Base-by-base conservation (phyloP, 768 basidiomycete genomes). In the Auriculariales sp. region DNA sequence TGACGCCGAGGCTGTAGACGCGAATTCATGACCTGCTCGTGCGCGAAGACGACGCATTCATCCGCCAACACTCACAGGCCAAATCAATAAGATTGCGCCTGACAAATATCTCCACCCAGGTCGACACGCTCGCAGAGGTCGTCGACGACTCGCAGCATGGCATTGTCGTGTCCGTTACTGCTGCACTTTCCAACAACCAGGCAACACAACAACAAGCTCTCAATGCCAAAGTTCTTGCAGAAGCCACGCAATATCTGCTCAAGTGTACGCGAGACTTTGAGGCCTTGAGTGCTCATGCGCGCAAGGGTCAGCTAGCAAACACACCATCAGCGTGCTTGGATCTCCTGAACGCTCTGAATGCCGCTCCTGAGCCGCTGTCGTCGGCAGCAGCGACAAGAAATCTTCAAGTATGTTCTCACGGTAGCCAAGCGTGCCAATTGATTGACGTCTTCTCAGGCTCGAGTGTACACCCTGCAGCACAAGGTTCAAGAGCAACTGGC, bases 401-500 rank as follows among this genome's bases (percentile, higher is more conserved):
- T n/a, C n/a, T n/a, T n/a, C n/a, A n/a, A n/a, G n/a, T n/a, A n/a
- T n/a, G n/a, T n/a, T n/a, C n/a, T n/a, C n/a, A n/a, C n/a, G n/a
- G n/a, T n/a, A n/a, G n/a, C n/a, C n/a, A 29, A 3, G 6, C 28
- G 14, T 1, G 30, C 22, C 39, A 47, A 12, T 29, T 25, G 28
- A 39, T 44, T 48, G 19, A 51, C 5, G 47, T 15, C 17, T 31
- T 48, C 28, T 4, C 54, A 90, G 86, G 69, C 66, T 46, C 75
- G 68, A 55, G 71, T 78, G 51, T 71, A 70, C 52, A 71, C 75
- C 7, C 61, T 72, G 24, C 70, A 71, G 57, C 77, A 81, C 49
- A 74, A 74, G 31, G 63, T 76, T 5, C 78, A 85, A 58, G 87
- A 88, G 53, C 78, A 85, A 56, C 68, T 90, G 22, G 74, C 70